phyloP scores from a whole-genome alignment of 805 yeast genomes.

The Ascoidea rubescens region DNA sequence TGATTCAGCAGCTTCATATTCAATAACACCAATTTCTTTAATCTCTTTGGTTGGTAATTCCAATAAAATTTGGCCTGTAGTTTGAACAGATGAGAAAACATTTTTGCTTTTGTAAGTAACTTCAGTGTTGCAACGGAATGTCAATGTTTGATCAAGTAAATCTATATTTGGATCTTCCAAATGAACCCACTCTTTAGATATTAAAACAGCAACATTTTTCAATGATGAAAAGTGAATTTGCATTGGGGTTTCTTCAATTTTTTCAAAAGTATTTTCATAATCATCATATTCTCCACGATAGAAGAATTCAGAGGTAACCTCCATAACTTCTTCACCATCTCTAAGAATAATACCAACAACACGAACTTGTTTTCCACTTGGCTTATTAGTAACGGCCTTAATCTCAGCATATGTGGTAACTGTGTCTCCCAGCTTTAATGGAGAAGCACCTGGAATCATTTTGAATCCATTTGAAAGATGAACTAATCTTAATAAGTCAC shows the following conservation, averaged over 20 bases:
- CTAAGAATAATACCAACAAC: slow-evolving; percentile 82
- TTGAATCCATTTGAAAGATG: slow-evolving; percentile 91
- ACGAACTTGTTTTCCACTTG: slow-evolving; percentile 90
- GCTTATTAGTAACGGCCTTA: slow-evolving; percentile 78
- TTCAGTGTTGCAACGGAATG: slow-evolving; percentile 79
- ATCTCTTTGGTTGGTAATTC: slow-evolving; percentile 90
- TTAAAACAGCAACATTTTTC: slow-evolving; percentile 85
- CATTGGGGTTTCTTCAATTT: slow-evolving; percentile 75
- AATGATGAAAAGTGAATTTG: slow-evolving; percentile 58
- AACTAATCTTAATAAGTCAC: slow-evolving; percentile 86
- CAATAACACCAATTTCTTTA: slow-evolving; percentile 68
- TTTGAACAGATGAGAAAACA: slow-evolving; percentile 66
- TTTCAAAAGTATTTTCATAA: slow-evolving; percentile 85
- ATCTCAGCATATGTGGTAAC: slow-evolving; percentile 76
- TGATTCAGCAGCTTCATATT: slow-evolving; percentile 81
- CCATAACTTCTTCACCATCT: slow-evolving; percentile 72
- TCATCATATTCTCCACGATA: slow-evolving; percentile 88
- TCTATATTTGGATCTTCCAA: slow-evolving; percentile 54
- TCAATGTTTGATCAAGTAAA: slow-evolving; percentile 64
- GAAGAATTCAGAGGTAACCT: slow-evolving; percentile 88
- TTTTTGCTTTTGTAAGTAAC: slow-evolving; percentile 66
- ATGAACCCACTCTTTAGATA: slow-evolving; percentile 97
- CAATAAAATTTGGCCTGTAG: slow-evolving; percentile 72
- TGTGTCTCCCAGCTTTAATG: slow-evolving; percentile 77
- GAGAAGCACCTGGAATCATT: slow-evolving; percentile 84